Evolutionary conservation across 2,329 filamentous ascomycete species (phyloP), one percentile per base, ranked within the genome.

Genomic region (Mycosphaerella arachidis): DNA sequence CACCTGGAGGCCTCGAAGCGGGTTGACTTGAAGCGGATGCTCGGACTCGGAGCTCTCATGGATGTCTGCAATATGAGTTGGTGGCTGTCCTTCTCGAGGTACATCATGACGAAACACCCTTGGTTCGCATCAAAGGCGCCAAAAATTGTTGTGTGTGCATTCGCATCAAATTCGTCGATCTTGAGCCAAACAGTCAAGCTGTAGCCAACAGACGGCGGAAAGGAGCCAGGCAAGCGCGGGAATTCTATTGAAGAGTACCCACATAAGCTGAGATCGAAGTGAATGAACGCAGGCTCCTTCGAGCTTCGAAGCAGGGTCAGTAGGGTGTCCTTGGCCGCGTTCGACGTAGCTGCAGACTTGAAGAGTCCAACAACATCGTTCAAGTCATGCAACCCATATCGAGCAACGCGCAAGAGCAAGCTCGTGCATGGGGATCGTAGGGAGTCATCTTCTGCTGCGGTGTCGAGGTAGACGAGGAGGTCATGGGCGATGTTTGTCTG

Each of bases 51-150:
- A 8, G 92, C 92, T 55, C 86, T 90, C 62, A 97, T 89, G 18
- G 94, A 97, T 7, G 95, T 97, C 76, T 99, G 94, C 6, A 99
- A 79, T 66, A 99, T 99, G 66, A 99, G 89, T 75, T 96, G 94
- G 62, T 85, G 90, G 1, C 91, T 96, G 73, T 97, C 92, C 71
- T 89, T 92, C 73, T 99, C 95, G 43, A 99, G 81, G 71, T 99
- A 99, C 61, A 92, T 87, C 67, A 99, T 85, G 37, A 99, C 78
- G 70, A 99, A 99, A 74, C 94, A 99, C 5, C 90, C 91, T 74
- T 97, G 93, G 5, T 86, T 91, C 3, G 88, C 82, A 75, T 99
- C 94, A 74, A 95, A 97, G 8, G 94, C 91, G 29, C 94, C 94
- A 73, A 99, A 99, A 13, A 99, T 83, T 0, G 94, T 99, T 0